Conservation (phyloP, 164 flowering plant genomes). For the Tetracentron sinense region DNA sequence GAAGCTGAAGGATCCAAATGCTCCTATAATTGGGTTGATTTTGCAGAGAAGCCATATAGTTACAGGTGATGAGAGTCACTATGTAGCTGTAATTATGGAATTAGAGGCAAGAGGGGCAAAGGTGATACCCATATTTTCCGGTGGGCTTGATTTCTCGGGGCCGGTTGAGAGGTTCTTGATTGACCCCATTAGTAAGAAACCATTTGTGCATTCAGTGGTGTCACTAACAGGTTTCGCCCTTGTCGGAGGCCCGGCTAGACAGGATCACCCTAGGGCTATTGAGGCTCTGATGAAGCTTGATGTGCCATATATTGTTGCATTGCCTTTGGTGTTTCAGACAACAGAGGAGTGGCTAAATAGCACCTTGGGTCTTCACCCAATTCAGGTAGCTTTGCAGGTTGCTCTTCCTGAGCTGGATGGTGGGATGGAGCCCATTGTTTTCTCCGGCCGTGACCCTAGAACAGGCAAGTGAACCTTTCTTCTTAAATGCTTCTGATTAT, state of each 20-base stretch:
- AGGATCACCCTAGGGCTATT: conserved; percentile 93
- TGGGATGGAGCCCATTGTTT: conserved; percentile 97
- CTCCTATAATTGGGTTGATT: conserved; percentile 76
- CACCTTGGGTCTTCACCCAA: conserved; percentile 92
- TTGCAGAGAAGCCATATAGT: conserved; percentile 94
- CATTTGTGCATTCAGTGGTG: conserved; percentile 70
- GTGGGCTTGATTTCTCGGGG: conserved; percentile 94
- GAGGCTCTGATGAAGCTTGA: conserved; percentile 92
- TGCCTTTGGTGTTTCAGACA: conserved; percentile 97
- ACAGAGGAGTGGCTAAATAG: conserved; percentile 98
- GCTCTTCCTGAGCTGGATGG: conserved; percentile 99
- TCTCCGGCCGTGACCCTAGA: conserved; percentile 90
- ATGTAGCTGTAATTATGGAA: conserved; percentile 99
- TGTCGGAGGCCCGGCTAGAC: conserved; percentile 98
- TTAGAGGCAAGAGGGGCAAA: conserved; percentile 93
- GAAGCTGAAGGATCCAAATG: conserved; percentile 63
- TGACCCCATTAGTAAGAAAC: conserved; percentile 76
- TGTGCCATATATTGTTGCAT: conserved; percentile 92
- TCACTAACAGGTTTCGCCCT: conserved; percentile 96
- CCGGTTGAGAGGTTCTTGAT: conserved; percentile 81
- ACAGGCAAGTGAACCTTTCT: conserved; percentile 52
- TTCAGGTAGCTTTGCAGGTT: conserved; percentile 98
- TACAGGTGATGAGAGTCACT: conserved; percentile 96
- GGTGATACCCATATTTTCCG: conserved; percentile 90
- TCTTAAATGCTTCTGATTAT: too few species aligned